Evolutionary conservation across 2,329 filamentous ascomycete species (phyloP).

Genomic region (Talaromyces sp.): DNA sequence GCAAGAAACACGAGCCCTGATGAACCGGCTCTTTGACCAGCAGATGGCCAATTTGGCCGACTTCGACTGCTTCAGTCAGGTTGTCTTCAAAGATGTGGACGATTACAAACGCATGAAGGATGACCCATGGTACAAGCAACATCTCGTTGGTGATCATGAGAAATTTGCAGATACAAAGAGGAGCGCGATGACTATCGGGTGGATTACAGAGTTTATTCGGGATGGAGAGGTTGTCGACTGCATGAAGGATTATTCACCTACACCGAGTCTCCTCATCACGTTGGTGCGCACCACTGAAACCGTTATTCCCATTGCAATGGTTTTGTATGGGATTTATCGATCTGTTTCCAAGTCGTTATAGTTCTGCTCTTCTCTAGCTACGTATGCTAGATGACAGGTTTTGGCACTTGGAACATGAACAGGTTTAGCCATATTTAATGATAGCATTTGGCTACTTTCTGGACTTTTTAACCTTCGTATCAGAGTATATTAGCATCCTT

Average conservation of each 20-base stretch:
- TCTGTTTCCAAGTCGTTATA: not conserved
- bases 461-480: not conserved
- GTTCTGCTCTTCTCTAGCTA: not conserved
- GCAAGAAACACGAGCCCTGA: slow-evolving; percentile 35
- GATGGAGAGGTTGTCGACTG: slow-evolving; percentile 34
- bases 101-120: slow-evolving; percentile 49
- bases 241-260: slow-evolving; percentile 12
- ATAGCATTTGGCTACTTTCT: not conserved
- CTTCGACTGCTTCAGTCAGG: slow-evolving; percentile 51
- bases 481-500: not conserved
- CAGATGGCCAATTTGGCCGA: slow-evolving; percentile 49
- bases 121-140: slow-evolving; percentile 49
- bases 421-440: not conserved
- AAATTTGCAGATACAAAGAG: slow-evolving; percentile 51
- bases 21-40: slow-evolving; percentile 43
- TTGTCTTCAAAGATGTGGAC: slow-evolving; percentile 45
- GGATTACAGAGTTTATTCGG: slow-evolving; percentile 43
- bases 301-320: not conserved
- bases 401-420: not conserved
- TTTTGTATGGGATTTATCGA: slow-evolving; percentile 1
- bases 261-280: not conserved
- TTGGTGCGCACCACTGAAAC: not conserved
- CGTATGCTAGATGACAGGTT: not conserved
- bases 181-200: slow-evolving; percentile 49
- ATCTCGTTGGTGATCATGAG: slow-evolving; percentile 46